These are phyloP conservation scores for Fusarium burgessii DNA, from an alignment of 2,329 filamentous ascomycete species.

Conservation along the genomic window DNA sequence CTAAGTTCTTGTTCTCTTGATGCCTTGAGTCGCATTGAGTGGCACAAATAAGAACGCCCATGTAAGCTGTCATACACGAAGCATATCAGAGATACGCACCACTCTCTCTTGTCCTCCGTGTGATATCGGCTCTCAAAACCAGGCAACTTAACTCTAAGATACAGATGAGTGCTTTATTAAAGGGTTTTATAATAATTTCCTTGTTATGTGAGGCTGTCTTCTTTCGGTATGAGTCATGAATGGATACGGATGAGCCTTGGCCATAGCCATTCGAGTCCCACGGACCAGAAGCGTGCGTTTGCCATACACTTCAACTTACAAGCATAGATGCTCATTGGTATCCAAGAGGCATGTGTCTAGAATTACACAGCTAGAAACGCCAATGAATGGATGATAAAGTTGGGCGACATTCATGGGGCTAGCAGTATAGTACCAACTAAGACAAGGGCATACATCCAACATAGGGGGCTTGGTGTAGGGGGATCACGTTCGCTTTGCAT, in stretches of 20 bases:
- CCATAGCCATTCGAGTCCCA: not conserved
- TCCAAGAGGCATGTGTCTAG: not conserved
- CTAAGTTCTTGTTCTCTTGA: not conserved
- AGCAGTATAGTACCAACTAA: rapidly evolving
- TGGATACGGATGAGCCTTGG: not conserved
- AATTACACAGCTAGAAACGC: not conserved
- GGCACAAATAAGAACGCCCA: not conserved
- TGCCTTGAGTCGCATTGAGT: not conserved
- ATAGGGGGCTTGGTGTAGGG: slow-evolving; percentile 48
- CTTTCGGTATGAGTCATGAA: not conserved
- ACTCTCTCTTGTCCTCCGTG: not conserved
- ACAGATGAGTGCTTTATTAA: not conserved
- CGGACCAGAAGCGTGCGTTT: not conserved
- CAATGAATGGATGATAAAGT: too few relatives aligned
- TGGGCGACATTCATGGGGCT: not conserved
- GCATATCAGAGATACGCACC: not conserved
- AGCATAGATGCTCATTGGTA: not conserved
- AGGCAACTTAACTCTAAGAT: not conserved
- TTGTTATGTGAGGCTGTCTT: not conserved
- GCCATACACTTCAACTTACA: too few relatives aligned
- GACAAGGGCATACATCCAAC: rapidly evolving
- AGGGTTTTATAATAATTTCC: too few relatives aligned
- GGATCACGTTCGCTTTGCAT: slow-evolving; percentile 48
- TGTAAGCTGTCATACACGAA: not conserved
- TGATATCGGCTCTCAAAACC: not conserved